A percentile compares a stretch with the other conserved stretches of the same genome.
Conservation (phyloP, 495 filamentous ascomycete genomes). For the Podospora bellae-mahoneyi region DNA sequence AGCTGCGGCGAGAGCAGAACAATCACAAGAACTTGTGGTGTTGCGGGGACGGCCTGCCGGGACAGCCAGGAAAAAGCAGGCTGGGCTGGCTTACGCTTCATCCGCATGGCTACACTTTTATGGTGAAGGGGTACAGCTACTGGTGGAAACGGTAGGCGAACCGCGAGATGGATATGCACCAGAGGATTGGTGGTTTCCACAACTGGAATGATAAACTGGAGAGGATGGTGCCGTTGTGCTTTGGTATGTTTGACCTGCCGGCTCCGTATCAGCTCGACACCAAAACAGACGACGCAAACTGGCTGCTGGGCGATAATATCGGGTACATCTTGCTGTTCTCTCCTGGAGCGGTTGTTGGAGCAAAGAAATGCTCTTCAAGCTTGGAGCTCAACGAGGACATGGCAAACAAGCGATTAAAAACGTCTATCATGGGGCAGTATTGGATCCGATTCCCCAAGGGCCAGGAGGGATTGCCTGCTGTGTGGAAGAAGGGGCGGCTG, state of each 20-base stretch:
- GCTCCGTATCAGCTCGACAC: not conserved
- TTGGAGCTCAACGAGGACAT: not conserved
- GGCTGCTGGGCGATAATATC: not conserved
- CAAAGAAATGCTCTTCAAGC: not conserved
- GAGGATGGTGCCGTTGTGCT: not conserved
- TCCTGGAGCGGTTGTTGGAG: not conserved
- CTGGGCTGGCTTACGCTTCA: not conserved
- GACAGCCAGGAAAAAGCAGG: not conserved
- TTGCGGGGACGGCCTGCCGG: not conserved
- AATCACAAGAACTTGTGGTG: not conserved
- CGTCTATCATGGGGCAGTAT: not conserved
- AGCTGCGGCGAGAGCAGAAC: not conserved
- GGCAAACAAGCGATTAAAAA: not conserved
- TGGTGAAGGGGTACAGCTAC: not conserved
- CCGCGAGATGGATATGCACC: not conserved
- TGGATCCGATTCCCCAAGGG: not conserved
- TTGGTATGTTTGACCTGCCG: not conserved
- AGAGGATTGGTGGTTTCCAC: not conserved
- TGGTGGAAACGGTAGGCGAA: not conserved
- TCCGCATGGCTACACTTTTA: not conserved
- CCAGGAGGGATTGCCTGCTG: not conserved
- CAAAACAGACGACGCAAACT: not conserved
- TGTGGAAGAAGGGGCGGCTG: not conserved
- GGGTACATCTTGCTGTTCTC: not conserved
- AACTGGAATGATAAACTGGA: not conserved